phyloP scores from a whole-genome alignment of 202 grass and related monocot species.

The Panicum hallii region DNA sequence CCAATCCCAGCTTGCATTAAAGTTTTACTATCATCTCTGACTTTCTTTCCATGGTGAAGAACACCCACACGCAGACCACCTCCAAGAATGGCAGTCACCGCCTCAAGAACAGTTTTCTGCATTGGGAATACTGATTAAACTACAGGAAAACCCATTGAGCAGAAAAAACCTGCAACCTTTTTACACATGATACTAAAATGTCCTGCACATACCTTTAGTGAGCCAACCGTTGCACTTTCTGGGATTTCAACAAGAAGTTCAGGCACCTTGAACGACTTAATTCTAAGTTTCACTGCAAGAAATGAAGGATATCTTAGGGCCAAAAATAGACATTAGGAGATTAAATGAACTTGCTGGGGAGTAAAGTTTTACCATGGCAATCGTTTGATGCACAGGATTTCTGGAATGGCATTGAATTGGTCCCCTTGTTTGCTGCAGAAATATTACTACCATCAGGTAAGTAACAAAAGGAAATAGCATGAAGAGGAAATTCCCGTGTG shows the following conservation, averaged over 20 bases:
- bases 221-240: conserved; percentile 91
- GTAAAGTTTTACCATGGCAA: conserved; percentile 49
- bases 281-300: conserved; percentile 83
- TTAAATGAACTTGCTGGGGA: conserved; percentile 18
- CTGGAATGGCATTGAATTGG: conserved; percentile 51
- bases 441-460: conserved; percentile 41
- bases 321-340: conserved; percentile 10
- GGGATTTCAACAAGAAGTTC: conserved; percentile 95
- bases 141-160: conserved; percentile 1
- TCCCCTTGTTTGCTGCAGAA: conserved; percentile 72
- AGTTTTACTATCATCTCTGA: conserved; percentile 86
- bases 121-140: conserved; percentile 53
- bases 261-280: conserved; percentile 96
- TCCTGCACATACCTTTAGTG: conserved; percentile 71
- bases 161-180: not conserved
- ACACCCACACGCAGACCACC: conserved; percentile 79
- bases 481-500: conserved; percentile 21
- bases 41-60: conserved; percentile 88
- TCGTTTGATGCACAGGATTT: conserved; percentile 64
- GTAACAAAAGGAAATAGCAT: conserved; percentile 25
- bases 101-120: conserved; percentile 94
- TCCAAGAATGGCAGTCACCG: conserved; percentile 86
- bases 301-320: conserved; percentile 14
- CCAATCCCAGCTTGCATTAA: conserved; percentile 77
- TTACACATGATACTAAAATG: conserved; percentile 5